These are phyloP conservation scores for Galerina marginata DNA, from an alignment of 768 basidiomycete species.

Conservation along the genomic window DNA sequence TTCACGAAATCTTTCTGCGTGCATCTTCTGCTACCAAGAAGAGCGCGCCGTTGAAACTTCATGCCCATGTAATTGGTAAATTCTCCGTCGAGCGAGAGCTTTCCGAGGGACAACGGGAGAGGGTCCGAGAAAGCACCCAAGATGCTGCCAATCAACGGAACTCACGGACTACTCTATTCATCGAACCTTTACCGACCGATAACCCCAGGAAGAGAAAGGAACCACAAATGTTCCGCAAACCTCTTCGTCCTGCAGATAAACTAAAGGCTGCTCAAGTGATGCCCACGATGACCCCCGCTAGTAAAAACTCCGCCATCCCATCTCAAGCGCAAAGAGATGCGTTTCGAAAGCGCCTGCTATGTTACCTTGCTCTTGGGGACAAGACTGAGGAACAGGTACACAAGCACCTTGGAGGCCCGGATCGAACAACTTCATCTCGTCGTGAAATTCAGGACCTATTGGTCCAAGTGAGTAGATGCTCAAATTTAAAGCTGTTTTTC, in stretches of 20 bases:
- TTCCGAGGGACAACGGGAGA: slow-evolving; percentile 47
- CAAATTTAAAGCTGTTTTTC: slow-evolving; percentile 4
- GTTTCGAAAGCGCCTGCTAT: slow-evolving; percentile 52
- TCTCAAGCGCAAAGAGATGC: slow-evolving; percentile 12
- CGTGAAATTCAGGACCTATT: slow-evolving; percentile 54
- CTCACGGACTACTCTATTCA: slow-evolving; percentile 51
- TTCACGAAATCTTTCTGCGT: slow-evolving; percentile 78
- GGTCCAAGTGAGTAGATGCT: slow-evolving; percentile 44
- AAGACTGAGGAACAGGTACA: slow-evolving; percentile 57
- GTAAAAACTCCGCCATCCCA: slow-evolving; percentile 18
- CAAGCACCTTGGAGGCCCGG: slow-evolving; percentile 50
- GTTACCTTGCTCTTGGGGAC: slow-evolving; percentile 53
- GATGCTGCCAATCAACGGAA: slow-evolving; percentile 48
- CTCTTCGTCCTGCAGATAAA: slow-evolving; percentile 35
- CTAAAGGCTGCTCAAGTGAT: slow-evolving; percentile 12
- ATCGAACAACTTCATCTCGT: slow-evolving; percentile 37
- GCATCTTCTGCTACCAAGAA: slow-evolving; percentile 61
- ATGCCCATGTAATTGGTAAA: slow-evolving; percentile 77
- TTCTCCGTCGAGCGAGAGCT: slow-evolving; percentile 70
- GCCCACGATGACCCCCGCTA: slow-evolving; percentile 1
- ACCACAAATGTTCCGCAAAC: slow-evolving; percentile 44
- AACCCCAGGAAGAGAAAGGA: slow-evolving; percentile 41
- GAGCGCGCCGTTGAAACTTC: slow-evolving; percentile 70
- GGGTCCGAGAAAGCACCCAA: slow-evolving; percentile 51
- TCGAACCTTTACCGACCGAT: slow-evolving; percentile 52